Evolutionary conservation across 1,139 yeast genomes (phyloP).

Genomic region (Blastobotrys ciferrii): DNA sequence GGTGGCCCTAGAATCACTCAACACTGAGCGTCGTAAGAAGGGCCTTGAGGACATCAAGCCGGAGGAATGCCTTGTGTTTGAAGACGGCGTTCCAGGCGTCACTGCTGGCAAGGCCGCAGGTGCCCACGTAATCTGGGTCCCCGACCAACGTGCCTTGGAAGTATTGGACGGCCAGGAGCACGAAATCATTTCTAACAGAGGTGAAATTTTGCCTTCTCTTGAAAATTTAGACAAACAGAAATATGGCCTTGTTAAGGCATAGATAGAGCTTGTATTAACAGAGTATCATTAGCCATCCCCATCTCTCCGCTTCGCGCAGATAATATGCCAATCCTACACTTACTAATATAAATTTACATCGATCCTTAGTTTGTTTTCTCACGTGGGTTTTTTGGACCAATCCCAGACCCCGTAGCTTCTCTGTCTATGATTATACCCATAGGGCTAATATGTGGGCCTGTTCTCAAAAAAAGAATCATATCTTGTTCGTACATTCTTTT

Average conservation of each 20-base stretch:
- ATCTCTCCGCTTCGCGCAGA: too few relatives aligned
- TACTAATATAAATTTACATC: too few relatives aligned
- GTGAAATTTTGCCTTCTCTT: slow-evolving; percentile 55
- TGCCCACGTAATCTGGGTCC: slow-evolving; percentile 89
- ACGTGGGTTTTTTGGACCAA: too few relatives aligned
- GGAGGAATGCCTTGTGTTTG: slow-evolving; percentile 83
- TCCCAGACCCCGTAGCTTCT: too few relatives aligned
- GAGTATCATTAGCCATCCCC: too few relatives aligned
- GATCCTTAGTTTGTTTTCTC: too few relatives aligned
- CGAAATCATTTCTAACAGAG: slow-evolving; percentile 48
- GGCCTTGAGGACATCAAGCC: slow-evolving; percentile 51
- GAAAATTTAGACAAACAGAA: slow-evolving; percentile 52
- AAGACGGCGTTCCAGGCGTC: slow-evolving; percentile 92
- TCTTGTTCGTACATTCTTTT: too few relatives aligned
- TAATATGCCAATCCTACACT: too few relatives aligned
- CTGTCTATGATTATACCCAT: too few relatives aligned
- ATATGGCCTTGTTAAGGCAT: slow-evolving; percentile 38
- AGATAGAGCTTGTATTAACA: slow-evolving; percentile 8
- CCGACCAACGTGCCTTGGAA: slow-evolving; percentile 67
- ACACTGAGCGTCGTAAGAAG: slow-evolving; percentile 42
- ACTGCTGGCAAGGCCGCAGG: slow-evolving; percentile 79
- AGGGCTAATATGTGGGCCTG: too few relatives aligned
- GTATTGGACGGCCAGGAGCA: slow-evolving; percentile 45
- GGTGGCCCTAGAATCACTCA: slow-evolving; percentile 69
- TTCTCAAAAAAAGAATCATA: too few relatives aligned